Percentiles rank a stretch among this genome's conserved stretches.
Conservation (phyloP, 1,284 basidiomycete genomes). For the Ustilago hordei region DNA sequence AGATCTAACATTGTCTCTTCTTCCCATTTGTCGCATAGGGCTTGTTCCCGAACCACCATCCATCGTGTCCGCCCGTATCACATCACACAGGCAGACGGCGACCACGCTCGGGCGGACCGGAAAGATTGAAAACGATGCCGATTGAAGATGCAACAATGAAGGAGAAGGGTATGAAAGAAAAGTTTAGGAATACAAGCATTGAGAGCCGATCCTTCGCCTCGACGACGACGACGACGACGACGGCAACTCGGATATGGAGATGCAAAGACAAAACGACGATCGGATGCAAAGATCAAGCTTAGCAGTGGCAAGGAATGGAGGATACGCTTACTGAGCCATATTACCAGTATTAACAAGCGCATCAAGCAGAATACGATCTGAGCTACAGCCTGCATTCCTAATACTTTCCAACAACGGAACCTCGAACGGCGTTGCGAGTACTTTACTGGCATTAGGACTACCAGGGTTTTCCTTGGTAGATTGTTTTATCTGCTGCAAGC, state of each 20-base stretch:
- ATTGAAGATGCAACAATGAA: constrained; percentile 1
- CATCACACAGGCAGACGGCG: not conserved
- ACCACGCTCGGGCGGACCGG: not conserved
- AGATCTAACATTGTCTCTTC: not conserved
- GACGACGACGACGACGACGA: not conserved
- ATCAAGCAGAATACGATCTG: constrained; percentile 33
- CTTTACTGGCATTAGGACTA: not conserved
- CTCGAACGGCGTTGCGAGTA: constrained; percentile 1
- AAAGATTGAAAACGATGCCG: not conserved
- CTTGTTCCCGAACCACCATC: not conserved
- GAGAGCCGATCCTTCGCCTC: not conserved
- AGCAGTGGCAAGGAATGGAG: not conserved
- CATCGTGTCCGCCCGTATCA: not conserved
- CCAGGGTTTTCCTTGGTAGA: constrained; percentile 3
- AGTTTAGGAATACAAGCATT: constrained; percentile 3
- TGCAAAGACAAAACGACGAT: not conserved
- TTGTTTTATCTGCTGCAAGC: constrained; percentile 35
- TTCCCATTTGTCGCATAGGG: not conserved
- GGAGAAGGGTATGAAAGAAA: constrained; percentile 1
- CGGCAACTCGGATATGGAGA: not conserved
- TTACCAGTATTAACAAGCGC: constrained; percentile 31
- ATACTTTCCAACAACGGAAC: constrained; percentile 26
- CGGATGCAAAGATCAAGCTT: not conserved
- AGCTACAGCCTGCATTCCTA: constrained; percentile 26
- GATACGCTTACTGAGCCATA: constrained; percentile 10